Evolutionary conservation across 768 basidiomycete genomes (phyloP).

Genomic region (Pleurotus pulmonarius): DNA sequence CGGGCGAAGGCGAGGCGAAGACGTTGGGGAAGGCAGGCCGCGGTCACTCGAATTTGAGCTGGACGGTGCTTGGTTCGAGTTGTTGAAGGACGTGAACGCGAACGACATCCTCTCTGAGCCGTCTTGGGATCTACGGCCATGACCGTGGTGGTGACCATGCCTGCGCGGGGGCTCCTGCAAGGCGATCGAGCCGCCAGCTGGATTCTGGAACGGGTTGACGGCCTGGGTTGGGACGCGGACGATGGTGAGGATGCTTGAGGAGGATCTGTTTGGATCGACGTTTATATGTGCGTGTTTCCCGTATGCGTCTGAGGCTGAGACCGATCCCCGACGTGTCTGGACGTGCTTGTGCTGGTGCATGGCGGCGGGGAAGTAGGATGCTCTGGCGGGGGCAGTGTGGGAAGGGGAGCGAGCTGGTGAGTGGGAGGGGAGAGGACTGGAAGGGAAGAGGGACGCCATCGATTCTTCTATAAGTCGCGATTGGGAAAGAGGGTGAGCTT

Average conservation of each 20-base stretch:
- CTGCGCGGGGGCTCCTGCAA: slow-evolving; percentile 31
- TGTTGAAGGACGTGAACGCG: slow-evolving; percentile 59
- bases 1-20: slow-evolving; percentile 44
- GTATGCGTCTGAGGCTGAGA: slow-evolving; percentile 65
- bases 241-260: slow-evolving; percentile 69
- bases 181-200: background rate
- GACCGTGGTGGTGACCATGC: slow-evolving; percentile 25
- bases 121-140: slow-evolving; percentile 22
- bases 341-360: slow-evolving; percentile 21
- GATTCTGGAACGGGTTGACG: too few relatives aligned
- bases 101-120: slow-evolving; percentile 46
- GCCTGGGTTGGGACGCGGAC: slow-evolving; percentile 47
- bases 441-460: background rate
- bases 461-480: too few relatives aligned
- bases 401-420: background rate
- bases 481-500: background rate
- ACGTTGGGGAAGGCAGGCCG: slow-evolving; percentile 28
- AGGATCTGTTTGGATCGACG: slow-evolving; percentile 47
- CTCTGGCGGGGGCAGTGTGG: background rate
- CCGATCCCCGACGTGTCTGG: slow-evolving; percentile 61
- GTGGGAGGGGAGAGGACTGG: background rate
- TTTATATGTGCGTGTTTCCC: slow-evolving; percentile 52
- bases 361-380: background rate
- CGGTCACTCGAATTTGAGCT: slow-evolving; percentile 22
- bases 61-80: slow-evolving; percentile 20